Base-by-base conservation (phyloP, 192 early-diverging fungal genomes). In the Podila epicladia region DNA sequence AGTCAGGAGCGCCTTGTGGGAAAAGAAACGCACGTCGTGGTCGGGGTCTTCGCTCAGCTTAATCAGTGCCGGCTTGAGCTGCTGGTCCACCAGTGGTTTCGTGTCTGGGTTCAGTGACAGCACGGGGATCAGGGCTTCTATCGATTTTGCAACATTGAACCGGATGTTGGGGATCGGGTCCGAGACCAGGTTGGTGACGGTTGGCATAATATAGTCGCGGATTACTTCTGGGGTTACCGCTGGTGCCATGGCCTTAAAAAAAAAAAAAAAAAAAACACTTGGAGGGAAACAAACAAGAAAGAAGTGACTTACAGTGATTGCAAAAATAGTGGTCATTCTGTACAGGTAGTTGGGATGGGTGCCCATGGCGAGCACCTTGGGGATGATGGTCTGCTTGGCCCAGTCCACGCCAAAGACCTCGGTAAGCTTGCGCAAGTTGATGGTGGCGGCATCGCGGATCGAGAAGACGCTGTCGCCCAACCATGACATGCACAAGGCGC, bases 161-260 rank as follows among this genome's bases (percentile, higher is more conserved):
- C 98, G 93, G 72, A 99, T 99, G 82, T 99, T 99, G 67, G 98
- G 98, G 65, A 99, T 99, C 12, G 96, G 95, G 77, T 99, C 98
- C n/a, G 89, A 88, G 49, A 94, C 92, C 62, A 99, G 91, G 58
- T 83, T 89, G 65, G 89, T 91, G 51, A 98, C 89, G 9, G 95
- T 93, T 17, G 98, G 98, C 64, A 99, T 73, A 63, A 99, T 94
- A 72, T 90, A 87, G 59, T 96, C 95, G 67, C 92, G 92, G 57
- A 99, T 90, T 38, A 98, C 93, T 76, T 97, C 93, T 38, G 93
- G 88, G 24, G 94, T 94, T 41, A 96, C 90, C 26, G 93, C 95
- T 28, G 92, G 92, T 51, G 96, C 92, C 83, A 99, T 93, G 19
- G 94, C 93, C 90, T 96, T 3, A 62, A 55, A 45, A 67, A 72